These are phyloP conservation scores for Aureobasidium sp. DNA, from an alignment of 2,329 filamentous ascomycete species.

Conservation along the genomic window DNA sequence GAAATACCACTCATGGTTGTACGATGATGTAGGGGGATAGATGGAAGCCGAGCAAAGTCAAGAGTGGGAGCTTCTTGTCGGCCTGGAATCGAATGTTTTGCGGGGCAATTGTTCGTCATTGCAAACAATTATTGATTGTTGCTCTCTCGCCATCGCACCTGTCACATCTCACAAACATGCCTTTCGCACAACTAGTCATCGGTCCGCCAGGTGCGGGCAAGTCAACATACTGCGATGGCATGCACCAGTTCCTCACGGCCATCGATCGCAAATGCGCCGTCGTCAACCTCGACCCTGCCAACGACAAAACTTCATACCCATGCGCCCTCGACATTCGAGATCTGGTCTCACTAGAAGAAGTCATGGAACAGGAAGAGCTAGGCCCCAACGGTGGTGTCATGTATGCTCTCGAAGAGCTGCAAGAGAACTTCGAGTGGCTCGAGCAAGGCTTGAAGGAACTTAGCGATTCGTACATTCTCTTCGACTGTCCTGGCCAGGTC, in stretches of 20 bases:
- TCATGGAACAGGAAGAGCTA: conserved; percentile 85
- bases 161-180: conserved; percentile 15
- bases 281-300: conserved; percentile 94
- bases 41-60: not conserved
- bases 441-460: conserved; percentile 72
- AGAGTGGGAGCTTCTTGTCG: not conserved
- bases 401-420: conserved; percentile 90
- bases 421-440: conserved; percentile 90
- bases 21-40: not conserved
- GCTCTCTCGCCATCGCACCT: not conserved
- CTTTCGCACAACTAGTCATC: conserved; percentile 22
- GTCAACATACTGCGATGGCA: conserved; percentile 97
- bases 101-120: conserved; percentile 3
- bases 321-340: conserved; percentile 86
- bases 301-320: conserved; percentile 83
- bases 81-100: not conserved
- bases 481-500: conserved; percentile 95
- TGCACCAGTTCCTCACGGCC: conserved; percentile 96
- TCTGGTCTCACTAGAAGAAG: conserved; percentile 82
- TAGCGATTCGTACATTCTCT: conserved; percentile 78
- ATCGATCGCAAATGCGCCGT: conserved; percentile 92
- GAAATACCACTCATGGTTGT: not conserved
- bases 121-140: not conserved
- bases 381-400: conserved; percentile 89
- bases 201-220: conserved; percentile 95